A percentile compares a stretch with the other conserved stretches of the same genome.
Evolutionary conservation across 2,329 filamentous ascomycete species (phyloP).

Genomic region (Dichotomopilus funicola): DNA sequence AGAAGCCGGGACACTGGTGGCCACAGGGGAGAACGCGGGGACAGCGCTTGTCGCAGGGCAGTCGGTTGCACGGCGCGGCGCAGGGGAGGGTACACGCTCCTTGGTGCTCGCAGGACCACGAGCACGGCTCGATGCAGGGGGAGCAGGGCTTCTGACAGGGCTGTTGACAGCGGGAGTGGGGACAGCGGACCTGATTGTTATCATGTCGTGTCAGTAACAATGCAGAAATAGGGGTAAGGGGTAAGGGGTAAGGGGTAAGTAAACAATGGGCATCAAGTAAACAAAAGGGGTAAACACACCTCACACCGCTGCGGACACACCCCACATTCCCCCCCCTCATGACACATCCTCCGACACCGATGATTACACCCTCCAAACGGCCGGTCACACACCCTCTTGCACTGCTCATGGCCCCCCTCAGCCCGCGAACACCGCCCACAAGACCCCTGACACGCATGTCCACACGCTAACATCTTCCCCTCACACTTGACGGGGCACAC

Average conservation of each 20-base stretch:
- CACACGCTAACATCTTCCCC: slow-evolving; percentile 40
- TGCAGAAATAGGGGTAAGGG: slow-evolving; percentile 1
- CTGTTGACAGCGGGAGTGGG: slow-evolving; percentile 14
- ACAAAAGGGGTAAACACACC: slow-evolving; percentile 39
- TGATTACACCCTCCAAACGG: slow-evolving; percentile 51
- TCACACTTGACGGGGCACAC: slow-evolving; percentile 45
- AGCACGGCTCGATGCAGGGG: slow-evolving; percentile 20
- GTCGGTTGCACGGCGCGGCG: slow-evolving; percentile 58
- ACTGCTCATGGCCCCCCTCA: slow-evolving; percentile 40
- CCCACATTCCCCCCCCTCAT: slow-evolving; percentile 40
- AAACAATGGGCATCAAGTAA: not conserved
- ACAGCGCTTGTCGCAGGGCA: slow-evolving; percentile 60
- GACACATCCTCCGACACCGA: slow-evolving; percentile 45
- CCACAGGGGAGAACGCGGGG: slow-evolving; percentile 46
- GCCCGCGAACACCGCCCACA: slow-evolving; percentile 45
- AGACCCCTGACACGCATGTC: slow-evolving; percentile 46
- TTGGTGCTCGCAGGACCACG: slow-evolving; percentile 20
- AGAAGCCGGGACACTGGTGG: slow-evolving; percentile 57
- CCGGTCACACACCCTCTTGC: slow-evolving; percentile 43
- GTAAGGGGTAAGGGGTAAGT: not conserved
- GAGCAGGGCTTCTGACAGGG: slow-evolving; percentile 16
- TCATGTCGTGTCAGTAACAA: too few species aligned
- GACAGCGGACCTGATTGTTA: slow-evolving; percentile 7
- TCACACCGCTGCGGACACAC: slow-evolving; percentile 47
- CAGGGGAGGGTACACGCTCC: slow-evolving; percentile 47